Evolutionary conservation across 176 grass and related monocot species (phyloP).

Genomic region (Stipa capillata): DNA sequence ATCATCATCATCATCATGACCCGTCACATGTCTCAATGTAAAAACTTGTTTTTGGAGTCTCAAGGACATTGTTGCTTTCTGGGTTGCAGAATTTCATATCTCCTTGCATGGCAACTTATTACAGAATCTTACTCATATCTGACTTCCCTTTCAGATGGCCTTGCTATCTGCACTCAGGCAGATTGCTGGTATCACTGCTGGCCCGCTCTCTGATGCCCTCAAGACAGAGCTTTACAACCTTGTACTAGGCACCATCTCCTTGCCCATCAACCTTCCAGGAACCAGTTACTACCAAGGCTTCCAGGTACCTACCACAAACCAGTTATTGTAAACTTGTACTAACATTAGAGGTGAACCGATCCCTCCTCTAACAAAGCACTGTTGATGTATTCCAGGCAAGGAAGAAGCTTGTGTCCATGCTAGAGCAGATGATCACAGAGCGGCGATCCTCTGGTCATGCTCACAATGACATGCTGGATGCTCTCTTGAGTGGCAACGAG

Average conservation of each 20-base stretch:
- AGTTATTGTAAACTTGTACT: neutral
- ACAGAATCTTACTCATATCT: constrained; percentile 3
- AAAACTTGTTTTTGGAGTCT: neutral
- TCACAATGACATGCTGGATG: constrained; percentile 71
- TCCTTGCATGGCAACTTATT: constrained; percentile 14
- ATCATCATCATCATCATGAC: constrained; percentile 20
- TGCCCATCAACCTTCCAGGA: constrained; percentile 83
- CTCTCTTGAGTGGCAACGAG: constrained; percentile 39
- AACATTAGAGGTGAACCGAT: neutral
- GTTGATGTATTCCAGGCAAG: constrained; percentile 48
- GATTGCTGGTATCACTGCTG: constrained; percentile 78
- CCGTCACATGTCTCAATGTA: constrained; percentile 30
- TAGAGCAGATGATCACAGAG: constrained; percentile 53
- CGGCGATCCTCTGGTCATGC: constrained; percentile 33
- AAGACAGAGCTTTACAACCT: constrained; percentile 85
- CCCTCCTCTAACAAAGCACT: neutral
- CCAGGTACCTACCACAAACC: constrained; percentile 47
- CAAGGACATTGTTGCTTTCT: neutral
- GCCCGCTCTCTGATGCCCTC: constrained; percentile 71
- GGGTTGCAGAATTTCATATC: constrained; percentile 13
- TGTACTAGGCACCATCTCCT: constrained; percentile 82
- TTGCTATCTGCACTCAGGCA: constrained; percentile 79
- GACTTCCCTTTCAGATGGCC: constrained; percentile 61
- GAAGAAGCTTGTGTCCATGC: constrained; percentile 80
- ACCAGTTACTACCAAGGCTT: constrained; percentile 71